Conservation (phyloP, 1,284 basidiomycete genomes). For the Marasmius sp. region DNA sequence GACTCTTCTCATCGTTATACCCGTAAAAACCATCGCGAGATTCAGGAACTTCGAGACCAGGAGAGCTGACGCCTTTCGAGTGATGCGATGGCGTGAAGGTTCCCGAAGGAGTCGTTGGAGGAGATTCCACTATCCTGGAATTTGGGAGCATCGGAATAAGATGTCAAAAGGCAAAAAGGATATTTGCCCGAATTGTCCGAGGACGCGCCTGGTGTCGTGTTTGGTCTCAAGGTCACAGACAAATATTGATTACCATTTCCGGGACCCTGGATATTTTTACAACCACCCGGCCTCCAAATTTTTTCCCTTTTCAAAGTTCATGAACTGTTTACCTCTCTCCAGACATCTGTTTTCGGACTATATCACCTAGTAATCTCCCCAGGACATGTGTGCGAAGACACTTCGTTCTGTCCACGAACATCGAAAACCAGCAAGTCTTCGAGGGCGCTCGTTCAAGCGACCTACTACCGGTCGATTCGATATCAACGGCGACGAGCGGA, state of each 20-base stretch:
- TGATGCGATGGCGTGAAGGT: neutral
- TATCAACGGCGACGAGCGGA: slow-evolving; percentile 34
- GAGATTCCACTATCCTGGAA: no score
- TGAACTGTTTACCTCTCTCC: neutral
- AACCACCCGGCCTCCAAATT: neutral
- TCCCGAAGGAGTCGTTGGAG: no score
- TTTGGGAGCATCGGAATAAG: no score
- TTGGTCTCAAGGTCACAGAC: neutral
- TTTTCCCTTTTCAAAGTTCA: neutral
- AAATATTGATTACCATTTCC: neutral
- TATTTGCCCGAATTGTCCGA: no score
- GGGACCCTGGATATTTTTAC: neutral
- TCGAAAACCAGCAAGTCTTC: neutral
- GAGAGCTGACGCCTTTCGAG: neutral
- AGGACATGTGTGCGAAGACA: neutral
- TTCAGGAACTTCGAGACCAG: slow-evolving; percentile 50
- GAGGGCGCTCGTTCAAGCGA: slow-evolving; percentile 4
- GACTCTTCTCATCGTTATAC: slow-evolving; percentile 71
- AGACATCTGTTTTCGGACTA: neutral
- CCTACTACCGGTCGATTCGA: slow-evolving; percentile 28
- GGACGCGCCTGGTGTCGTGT: no score
- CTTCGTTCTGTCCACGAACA: neutral
- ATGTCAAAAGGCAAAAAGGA: no score
- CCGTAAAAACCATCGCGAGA: slow-evolving; percentile 72
- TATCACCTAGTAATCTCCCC: neutral